phyloP scores from a whole-genome alignment of 495 filamentous ascomycete genomes.

The Penicillium coffeae region DNA sequence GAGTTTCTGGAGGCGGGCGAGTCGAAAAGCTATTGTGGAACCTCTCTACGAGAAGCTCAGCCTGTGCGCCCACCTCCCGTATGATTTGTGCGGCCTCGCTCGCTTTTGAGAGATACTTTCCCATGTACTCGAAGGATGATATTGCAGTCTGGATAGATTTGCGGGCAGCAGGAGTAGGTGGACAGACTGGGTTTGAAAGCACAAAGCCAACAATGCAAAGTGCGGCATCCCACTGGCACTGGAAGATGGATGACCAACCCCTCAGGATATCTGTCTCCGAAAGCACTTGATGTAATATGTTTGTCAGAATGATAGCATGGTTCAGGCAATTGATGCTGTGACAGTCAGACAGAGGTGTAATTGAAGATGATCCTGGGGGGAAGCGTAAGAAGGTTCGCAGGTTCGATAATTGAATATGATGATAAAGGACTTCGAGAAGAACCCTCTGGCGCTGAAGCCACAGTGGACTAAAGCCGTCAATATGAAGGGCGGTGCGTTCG shows the following conservation, averaged over 20 bases:
- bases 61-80: conserved; percentile 2
- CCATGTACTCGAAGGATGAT: conserved; percentile 31
- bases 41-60: conserved; percentile 5
- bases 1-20: background rate
- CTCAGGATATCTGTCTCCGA: conserved; percentile 38
- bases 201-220: conserved; percentile 47
- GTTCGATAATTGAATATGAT: conserved; percentile 20
- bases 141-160: conserved; percentile 32
- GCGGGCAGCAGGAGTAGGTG: conserved; percentile 26
- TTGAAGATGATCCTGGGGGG: conserved; percentile 3
- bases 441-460: conserved; percentile 32
- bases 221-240: conserved; percentile 50
- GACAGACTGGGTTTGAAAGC: conserved; percentile 36
- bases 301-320: conserved; percentile 46
- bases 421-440: conserved; percentile 30
- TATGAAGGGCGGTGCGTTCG: conserved; percentile 29
- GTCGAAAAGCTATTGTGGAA: conserved; percentile 4
- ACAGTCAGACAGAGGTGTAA: conserved; percentile 24
- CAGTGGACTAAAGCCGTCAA: conserved; percentile 31
- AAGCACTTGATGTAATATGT: conserved; percentile 47
- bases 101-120: background rate
- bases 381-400: conserved; percentile 28
- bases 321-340: conserved; percentile 31
- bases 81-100: background rate
- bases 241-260: conserved; percentile 45